phyloP scores from a whole-genome alignment of 371 early-diverging fungal species.

The Mucor circinelloides region DNA sequence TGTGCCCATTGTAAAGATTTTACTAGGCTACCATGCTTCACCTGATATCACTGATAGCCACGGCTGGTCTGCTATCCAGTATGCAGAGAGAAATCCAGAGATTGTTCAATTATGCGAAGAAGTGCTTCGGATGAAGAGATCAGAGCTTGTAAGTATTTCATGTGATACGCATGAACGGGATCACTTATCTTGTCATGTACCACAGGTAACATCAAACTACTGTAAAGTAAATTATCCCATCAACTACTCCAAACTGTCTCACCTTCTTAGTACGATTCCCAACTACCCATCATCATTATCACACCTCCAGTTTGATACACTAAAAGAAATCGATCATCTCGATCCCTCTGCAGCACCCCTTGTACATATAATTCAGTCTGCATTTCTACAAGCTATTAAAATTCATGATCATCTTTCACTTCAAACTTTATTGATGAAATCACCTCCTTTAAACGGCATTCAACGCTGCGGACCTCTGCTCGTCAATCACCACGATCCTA shows the following conservation, averaged over 20 bases:
- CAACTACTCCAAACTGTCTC: constrained; percentile 56
- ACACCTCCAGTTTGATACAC: constrained; percentile 45
- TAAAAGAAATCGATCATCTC: constrained; percentile 38
- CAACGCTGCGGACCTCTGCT: constrained; percentile 30
- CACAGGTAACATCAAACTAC: constrained; percentile 10
- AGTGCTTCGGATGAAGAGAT: constrained; percentile 53
- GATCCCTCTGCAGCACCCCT: constrained; percentile 38
- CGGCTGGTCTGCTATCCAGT: constrained; percentile 76
- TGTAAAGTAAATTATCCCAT: constrained; percentile 44
- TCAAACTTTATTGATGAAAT: constrained; percentile 54
- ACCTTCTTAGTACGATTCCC: constrained; percentile 50
- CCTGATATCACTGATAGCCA: constrained; percentile 66
- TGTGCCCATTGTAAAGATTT: constrained; percentile 56
- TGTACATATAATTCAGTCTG: constrained; percentile 48
- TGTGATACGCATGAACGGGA: neutral
- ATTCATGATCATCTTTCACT: constrained; percentile 61
- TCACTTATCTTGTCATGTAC: neutral
- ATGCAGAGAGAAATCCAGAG: constrained; percentile 62
- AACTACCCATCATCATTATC: constrained; percentile 47
- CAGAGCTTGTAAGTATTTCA: constrained; percentile 46
- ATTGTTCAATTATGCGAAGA: constrained; percentile 65
- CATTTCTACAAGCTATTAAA: constrained; percentile 63
- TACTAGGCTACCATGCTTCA: constrained; percentile 62
- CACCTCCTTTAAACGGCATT: constrained; percentile 32
- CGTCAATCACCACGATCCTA: constrained; percentile 64